Base-by-base conservation (phyloP, 2,329 filamentous ascomycete genomes). In the Cercospora janseana region DNA sequence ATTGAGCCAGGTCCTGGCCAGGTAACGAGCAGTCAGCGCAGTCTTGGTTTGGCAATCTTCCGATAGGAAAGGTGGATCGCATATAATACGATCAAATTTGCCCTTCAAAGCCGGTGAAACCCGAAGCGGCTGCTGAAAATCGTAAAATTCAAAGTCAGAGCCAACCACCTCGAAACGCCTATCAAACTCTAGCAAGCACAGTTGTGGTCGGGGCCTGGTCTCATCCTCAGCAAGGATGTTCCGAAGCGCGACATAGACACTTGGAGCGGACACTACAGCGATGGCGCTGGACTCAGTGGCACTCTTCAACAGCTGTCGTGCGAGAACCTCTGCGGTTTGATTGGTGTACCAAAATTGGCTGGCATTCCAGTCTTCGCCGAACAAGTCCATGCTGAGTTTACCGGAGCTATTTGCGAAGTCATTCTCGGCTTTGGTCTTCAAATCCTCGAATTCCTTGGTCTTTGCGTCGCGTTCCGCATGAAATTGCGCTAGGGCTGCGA, bases 11-110 rank as follows among this genome's bases (percentile, higher is more conserved):
- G 61, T 67, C 37, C 79, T 84, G 20, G 81, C 75, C 35, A 92
- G 75, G 83, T 83, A 91, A n/a, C 84, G 79, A 13, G 84, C 80
- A 1, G 87, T 90, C 60, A 91, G 69, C 6, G 87, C 87, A 54
- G 81, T 85, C 74, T 89, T 90, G 0, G 86, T 88, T 66, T 92
- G 86, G 65, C 87, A 92, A 63, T 92, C 86, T 55, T 86, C 79
- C 66, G 81, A 88, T 27, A 92, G 73, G 66, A 92, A 92, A 0
- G 88, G 88, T 6, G 88, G 88, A 64, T 93, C 88, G 59, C 79
- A 80, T 47, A 91, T 84, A 53, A 92, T 78, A 46, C 82, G 78
- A 67, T 89, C 84, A 38, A 85, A 79, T 15, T 70, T 73, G 15
- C 79, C 80, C 63, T 85, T 87, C 27, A 90, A 68, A 26, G 77